Evolutionary conservation across 1,284 basidiomycete species (phyloP).

Genomic region (Cutaneotrichosporon spelunceum): DNA sequence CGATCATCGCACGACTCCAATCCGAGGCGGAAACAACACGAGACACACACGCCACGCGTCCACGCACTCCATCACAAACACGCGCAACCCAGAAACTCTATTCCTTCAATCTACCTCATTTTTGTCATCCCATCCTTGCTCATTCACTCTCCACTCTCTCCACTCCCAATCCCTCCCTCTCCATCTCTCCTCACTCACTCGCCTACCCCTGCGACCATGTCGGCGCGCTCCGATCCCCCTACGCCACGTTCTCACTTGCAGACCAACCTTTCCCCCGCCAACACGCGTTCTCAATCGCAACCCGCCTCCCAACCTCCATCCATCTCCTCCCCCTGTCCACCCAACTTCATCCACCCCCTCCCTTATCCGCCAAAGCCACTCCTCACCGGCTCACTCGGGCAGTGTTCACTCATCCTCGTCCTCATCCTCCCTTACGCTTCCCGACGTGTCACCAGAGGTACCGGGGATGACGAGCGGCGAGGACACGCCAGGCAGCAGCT

Average conservation of each 20-base stretch:
- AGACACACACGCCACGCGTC: background rate
- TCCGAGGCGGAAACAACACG: background rate
- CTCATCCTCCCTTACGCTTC: slow-evolving; percentile 1
- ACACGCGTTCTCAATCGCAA: background rate
- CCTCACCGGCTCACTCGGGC: no score
- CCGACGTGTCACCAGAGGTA: background rate
- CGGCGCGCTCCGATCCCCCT: no score
- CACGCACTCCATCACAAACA: background rate
- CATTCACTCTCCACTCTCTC: no score
- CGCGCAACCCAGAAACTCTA: slow-evolving; percentile 1
- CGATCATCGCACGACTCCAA: no score
- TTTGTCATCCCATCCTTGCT: background rate
- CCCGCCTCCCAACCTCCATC: background rate
- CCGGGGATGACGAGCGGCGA: slow-evolving; percentile 15
- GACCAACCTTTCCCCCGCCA: no score
- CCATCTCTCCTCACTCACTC: background rate
- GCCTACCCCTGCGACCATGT: background rate
- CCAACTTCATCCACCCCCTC: background rate
- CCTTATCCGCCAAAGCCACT: no score
- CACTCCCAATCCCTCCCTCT: background rate
- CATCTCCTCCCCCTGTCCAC: no score
- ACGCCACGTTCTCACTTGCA: no score
- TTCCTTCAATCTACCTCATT: background rate
- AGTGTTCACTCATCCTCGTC: background rate
- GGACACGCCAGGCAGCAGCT: slow-evolving; percentile 10